Percentiles rank a stretch among this genome's conserved stretches.
Evolutionary conservation across 257 asterid genomes (phyloP).

Genomic region (Catharanthus roseus): DNA sequence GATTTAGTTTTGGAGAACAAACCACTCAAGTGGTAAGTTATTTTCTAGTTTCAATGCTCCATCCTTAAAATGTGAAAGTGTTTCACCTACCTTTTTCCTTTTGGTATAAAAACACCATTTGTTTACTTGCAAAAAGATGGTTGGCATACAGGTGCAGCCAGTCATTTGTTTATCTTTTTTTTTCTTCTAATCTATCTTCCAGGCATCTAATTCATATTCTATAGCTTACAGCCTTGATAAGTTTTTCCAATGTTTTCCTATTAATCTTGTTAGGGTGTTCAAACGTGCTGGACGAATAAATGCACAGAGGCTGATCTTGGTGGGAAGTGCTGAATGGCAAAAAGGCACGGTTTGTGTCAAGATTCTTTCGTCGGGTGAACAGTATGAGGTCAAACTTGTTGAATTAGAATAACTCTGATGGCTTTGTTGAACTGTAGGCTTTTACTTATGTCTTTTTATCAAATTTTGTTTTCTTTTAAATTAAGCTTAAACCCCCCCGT

Average conservation of each 20-base stretch:
- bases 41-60: background rate
- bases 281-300: conserved; percentile 73
- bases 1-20: conserved; percentile 89
- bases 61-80: background rate
- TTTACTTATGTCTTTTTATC: no score
- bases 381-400: conserved; percentile 57
- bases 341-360: conserved; percentile 85
- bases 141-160: background rate
- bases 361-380: conserved; percentile 76
- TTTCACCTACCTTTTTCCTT: background rate
- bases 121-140: no score
- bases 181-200: background rate
- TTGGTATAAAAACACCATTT: background rate
- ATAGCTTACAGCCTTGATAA: background rate
- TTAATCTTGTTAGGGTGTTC: conserved; percentile 49
- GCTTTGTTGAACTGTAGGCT: background rate
- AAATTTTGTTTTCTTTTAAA: background rate
- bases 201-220: background rate
- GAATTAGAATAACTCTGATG: conserved; percentile 44
- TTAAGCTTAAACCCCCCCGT: background rate
- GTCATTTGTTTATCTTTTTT: background rate
- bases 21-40: conserved; percentile 78
- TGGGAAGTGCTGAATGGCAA: conserved; percentile 84
- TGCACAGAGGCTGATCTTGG: conserved; percentile 73
- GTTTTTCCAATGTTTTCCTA: background rate